Evolutionary conservation across 202 grass and related monocot species (phyloP), one percentile per base, ranked within the genome.

Genomic region (Schoenoplectus triqueter): DNA sequence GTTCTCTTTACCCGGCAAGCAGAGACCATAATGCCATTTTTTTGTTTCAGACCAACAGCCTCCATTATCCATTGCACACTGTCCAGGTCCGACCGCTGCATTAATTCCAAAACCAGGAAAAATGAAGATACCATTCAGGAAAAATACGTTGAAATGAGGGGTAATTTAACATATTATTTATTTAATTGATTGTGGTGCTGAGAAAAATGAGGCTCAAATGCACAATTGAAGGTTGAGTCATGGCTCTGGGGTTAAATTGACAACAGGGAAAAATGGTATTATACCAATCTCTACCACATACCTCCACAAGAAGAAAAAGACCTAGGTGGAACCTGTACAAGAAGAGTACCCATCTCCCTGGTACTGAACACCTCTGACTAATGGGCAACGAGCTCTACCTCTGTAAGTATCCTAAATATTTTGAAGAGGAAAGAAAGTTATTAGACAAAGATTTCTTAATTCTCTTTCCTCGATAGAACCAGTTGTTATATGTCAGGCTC

Each of bases 351-450:
- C 95, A 47, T 97, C 91, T 80, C 95, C 95, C 52, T 89, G 82
- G 66, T 87, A 95, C 75, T 77, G 89, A 21, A 97, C 89, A 74
- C 89, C 91, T 10, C 91, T 88, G 41, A 90, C 85, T 19, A 54
- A 55, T 0, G 95, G 95, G 61, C 95, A 97, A 78, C 95, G 95
- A 64, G 93, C 21, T 42, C 95, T 91, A 54, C 95, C 91, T 61
- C 95, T 86, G 66, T 89, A 97, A 63, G 95, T 97, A 87, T 97
- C 95, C 92, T 95, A 85, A 2, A 9, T 54, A 55, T 47, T 17
- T 19, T 39, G 10, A 49, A 78, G 54, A 78, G 14, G 1, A 68
- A 7, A 77, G 59, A 69, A 41, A 21, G 1, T 18, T 39, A 4
- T 61, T 3, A 78, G 18, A 19, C 49, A 67, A 50, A 6, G n/a